A percentile compares a stretch with the other conserved stretches of the same genome.
These are phyloP conservation scores for Sonneratia caseolaris DNA, from an alignment of 345 rosid species.

Conservation along the genomic window DNA sequence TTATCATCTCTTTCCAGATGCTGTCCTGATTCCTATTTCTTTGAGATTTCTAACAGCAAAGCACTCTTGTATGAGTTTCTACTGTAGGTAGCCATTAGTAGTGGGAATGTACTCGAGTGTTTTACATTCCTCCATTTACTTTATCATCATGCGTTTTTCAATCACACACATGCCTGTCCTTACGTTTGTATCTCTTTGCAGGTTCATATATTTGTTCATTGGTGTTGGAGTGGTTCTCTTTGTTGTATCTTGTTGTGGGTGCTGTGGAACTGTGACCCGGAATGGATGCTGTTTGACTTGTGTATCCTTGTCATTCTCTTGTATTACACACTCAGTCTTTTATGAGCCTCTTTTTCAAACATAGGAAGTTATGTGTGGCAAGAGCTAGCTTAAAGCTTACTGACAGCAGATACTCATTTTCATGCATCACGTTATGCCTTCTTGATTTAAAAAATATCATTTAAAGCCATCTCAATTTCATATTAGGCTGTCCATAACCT, in stretches of 20 bases:
- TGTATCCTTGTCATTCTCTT: slow-evolving; percentile 54
- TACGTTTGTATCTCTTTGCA: slow-evolving; percentile 22
- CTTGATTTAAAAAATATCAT: not conserved
- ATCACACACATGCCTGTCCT: not conserved
- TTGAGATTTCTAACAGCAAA: not conserved
- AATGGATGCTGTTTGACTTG: slow-evolving; percentile 89
- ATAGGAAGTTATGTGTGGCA: not conserved
- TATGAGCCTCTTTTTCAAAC: not conserved
- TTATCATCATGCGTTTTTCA: not conserved
- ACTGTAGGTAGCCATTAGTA: not conserved
- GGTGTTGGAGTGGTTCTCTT: slow-evolving; percentile 77
- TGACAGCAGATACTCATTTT: not conserved
- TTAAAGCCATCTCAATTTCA: not conserved
- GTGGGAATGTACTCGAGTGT: not conserved
- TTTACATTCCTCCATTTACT: not conserved
- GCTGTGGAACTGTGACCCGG: slow-evolving; percentile 65
- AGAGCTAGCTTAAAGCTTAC: not conserved
- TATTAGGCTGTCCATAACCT: not conserved
- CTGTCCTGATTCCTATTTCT: not conserved
- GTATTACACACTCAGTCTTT: not conserved
- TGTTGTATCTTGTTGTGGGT: slow-evolving; percentile 85
- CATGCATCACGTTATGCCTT: not conserved
- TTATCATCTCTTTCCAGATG: not conserved
- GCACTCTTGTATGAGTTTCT: not conserved
- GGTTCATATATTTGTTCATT: slow-evolving; percentile 88